Percentiles rank a stretch among this genome's conserved stretches.
These are phyloP conservation scores for Pythium rhizo-oryzae DNA, from an alignment of 352 stramenopile genomes.

Conservation along the genomic window DNA sequence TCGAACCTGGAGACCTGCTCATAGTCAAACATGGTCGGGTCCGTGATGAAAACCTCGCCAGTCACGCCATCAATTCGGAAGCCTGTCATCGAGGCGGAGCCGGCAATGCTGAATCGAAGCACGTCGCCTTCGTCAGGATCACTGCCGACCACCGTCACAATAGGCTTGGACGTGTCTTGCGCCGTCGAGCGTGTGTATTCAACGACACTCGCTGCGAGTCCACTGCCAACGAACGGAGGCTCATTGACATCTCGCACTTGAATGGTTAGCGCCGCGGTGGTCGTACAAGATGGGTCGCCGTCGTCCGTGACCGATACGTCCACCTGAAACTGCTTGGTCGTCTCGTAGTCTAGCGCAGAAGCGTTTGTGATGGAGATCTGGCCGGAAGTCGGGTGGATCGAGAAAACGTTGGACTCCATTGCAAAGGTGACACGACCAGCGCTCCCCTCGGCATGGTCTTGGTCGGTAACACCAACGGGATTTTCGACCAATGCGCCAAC, in stretches of 20 bases:
- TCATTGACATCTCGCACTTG: constrained; percentile 54
- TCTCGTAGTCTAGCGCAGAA: constrained; percentile 27
- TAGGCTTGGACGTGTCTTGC: constrained; percentile 27
- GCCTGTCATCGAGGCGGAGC: constrained; percentile 26
- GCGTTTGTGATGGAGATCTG: constrained; percentile 21
- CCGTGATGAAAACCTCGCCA: constrained; percentile 40
- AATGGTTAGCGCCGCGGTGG: constrained; percentile 16
- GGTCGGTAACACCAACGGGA: constrained; percentile 26
- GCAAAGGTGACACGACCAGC: constrained; percentile 22
- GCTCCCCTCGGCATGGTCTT: constrained; percentile 32
- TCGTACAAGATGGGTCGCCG: constrained; percentile 24
- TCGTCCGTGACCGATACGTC: constrained; percentile 30
- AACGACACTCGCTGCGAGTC: constrained; percentile 33
- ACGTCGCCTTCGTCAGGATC: constrained; percentile 26
- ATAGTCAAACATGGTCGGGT: constrained; percentile 48
- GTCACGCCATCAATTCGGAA: constrained; percentile 49
- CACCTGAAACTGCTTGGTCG: constrained; percentile 4
- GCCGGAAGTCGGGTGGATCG: constrained; percentile 25
- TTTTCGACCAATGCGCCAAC: constrained; percentile 30
- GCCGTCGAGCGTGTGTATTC: constrained; percentile 40
- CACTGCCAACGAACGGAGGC: constrained; percentile 33
- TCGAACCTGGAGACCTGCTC: constrained; percentile 30
- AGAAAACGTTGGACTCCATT: constrained; percentile 12
- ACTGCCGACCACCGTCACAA: constrained; percentile 26
- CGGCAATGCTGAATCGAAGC: constrained; percentile 28